These are phyloP conservation scores for Suaeda aralocaspica DNA, from an alignment of 148 eudicot genomes.

Conservation along the genomic window DNA sequence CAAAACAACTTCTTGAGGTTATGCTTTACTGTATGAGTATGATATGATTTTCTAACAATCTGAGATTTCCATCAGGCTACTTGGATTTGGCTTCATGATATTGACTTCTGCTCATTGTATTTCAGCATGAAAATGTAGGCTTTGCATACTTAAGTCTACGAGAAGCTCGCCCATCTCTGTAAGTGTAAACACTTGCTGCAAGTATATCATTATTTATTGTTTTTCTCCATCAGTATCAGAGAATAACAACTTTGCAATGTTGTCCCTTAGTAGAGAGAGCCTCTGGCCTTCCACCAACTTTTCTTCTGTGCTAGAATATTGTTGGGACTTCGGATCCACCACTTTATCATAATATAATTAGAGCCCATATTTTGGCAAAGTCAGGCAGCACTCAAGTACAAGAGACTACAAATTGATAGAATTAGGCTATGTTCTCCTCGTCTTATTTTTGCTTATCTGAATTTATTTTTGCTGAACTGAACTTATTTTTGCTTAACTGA, in stretches of 20 bases:
- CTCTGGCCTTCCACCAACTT: no score
- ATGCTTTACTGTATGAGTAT: constrained; percentile 12
- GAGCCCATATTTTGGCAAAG: background rate
- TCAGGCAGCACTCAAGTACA: background rate
- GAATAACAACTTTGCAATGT: background rate
- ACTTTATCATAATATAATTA: no score
- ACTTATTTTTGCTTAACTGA: no score
- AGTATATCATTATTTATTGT: background rate
- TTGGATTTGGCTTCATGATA: constrained; percentile 2
- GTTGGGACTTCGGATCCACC: no score
- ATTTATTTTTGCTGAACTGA: no score
- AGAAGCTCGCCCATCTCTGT: constrained; percentile 90
- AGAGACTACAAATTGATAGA: background rate
- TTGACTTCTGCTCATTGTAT: constrained; percentile 19
- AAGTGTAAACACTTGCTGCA: constrained; percentile 23
- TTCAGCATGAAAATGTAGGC: constrained; percentile 77
- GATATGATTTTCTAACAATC: constrained; percentile 6
- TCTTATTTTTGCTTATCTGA: no score
- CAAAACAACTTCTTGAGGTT: constrained; percentile 89
- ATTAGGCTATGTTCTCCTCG: no score
- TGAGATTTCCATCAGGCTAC: background rate
- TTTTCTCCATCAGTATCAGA: background rate
- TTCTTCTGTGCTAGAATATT: no score
- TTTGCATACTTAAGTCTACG: constrained; percentile 91
- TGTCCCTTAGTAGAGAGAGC: no score